Base-by-base conservation (phyloP, 2,329 filamentous ascomycete species). In the Cladosporium colombiae region DNA sequence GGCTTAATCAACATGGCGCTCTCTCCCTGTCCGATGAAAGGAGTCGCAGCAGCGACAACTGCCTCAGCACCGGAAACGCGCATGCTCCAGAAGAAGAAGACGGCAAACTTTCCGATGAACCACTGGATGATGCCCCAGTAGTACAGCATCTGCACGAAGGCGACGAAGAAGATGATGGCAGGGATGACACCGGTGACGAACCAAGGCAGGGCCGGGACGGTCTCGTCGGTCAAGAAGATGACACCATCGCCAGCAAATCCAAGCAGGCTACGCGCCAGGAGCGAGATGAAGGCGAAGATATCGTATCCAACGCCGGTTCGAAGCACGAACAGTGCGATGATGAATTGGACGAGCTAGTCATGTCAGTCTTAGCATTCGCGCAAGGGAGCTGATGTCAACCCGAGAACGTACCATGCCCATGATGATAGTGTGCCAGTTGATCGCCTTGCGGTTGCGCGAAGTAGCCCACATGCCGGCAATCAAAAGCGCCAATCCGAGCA, bases 81-180 rank as follows among this genome's bases (percentile, higher is more conserved):
- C 79, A 97, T 89, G 53, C 84, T 85, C 90, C 92, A 96, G 86
- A 94, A 96, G 85, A 97, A 96, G 79, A 97, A 93, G 61, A 86
- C 85, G 67, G 93, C 92, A 72, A 95, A 91, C 79, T 97, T 97
- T 71, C 84, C 83, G 74, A 97, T 87, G 79, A 93, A 92, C 93
- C 93, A 97, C 80, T 96, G 93, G 62, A 97, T 81, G 69, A 93
- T 83, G 2, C 90, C 91, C 72, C 88, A 84, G 82, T 93, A 90
- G 82, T 91, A 96, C 52, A 96, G 79, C 44, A 97, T 86, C 79
- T 96, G 91, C 29, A 96, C 92, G n/a, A 97, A 83, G 1, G 93
- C 88, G 66, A 97, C 91, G 86, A 97, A 97, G 87, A 97, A 97
- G 81, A 97, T 92, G 79, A 97, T 96, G 73, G 93, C 89, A 0